Evolutionary conservation across 164 flowering plant species (phyloP), one percentile per base, ranked within the genome.

Genomic region (Vitis labrusca): DNA sequence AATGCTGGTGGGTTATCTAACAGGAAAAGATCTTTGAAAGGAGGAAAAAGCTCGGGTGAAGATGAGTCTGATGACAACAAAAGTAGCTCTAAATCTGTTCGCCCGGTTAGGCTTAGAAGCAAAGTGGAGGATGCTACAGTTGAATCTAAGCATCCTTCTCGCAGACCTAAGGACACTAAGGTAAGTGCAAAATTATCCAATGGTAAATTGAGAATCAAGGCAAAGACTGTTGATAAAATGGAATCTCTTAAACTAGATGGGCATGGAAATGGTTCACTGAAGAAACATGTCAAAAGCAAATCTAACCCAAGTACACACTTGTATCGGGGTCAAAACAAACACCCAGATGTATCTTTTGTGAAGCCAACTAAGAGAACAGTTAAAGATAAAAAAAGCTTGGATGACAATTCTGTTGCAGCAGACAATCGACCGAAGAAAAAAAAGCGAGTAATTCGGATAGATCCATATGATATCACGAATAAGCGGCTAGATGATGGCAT

Each of bases 381-480:
- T 54, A 67, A 29, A 52, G 60, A 69, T 14, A 83, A 76, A 65
- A 85, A 76, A 63, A 54, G 47, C 19, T 15, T 55, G 61, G 77
- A 59, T 59, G 73, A 68, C 47, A 82, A 80, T 60, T 71, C 76
- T 51, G 81, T 67, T n/a, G 47, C 13, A 14, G 68, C 17, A 44
- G 87, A 79, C 59, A 80, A 66, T 15, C 64, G 37, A 63, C 86
- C 76, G 16, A 91, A 68, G 83, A 91, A 76, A 78, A 85, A 49
- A 59, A 91, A 88, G 80, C 79, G 78, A 63, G 78, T 69, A 17
- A 86, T 91, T 55, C 81, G 89, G 32, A 64, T 88, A 27, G 93
- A 89, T 79, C 93, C 87, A 32, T 52, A 80, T 74, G 99, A 94
- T 77, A 80, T 78, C 71, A 86, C 99, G 27, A 92, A 92, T 73